Conservation (phyloP, 1,284 basidiomycete species). For the Sanghuangporus sanghuang region DNA sequence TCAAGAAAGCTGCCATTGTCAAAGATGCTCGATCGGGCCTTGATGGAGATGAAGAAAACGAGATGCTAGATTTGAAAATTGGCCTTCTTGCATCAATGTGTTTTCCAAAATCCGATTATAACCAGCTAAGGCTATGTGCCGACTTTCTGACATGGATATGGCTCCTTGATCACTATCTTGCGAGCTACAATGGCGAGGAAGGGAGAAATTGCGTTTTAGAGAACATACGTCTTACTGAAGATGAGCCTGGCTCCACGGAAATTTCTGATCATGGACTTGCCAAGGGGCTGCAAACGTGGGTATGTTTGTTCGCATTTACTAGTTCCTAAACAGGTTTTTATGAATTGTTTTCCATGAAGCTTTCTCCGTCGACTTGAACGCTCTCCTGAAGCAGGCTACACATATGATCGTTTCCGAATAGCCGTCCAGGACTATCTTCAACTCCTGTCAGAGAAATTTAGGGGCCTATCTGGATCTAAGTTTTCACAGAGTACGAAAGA, state of each 20-base stretch:
- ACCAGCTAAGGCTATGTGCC: constrained; percentile 10
- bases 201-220: neutral
- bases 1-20: neutral
- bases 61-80: neutral
- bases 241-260: neutral
- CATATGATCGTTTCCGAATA: constrained; percentile 1
- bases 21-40: neutral
- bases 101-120: constrained; percentile 1
- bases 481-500: neutral
- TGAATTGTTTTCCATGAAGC: neutral
- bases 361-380: constrained; percentile 6
- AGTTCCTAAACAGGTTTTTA: neutral
- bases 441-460: neutral
- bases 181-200: neutral
- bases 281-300: constrained; percentile 5
- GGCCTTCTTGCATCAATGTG: constrained; percentile 11
- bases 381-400: neutral
- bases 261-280: neutral
- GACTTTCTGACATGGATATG: constrained; percentile 10
- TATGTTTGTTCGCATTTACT: neutral
- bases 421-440: constrained; percentile 1
- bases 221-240: neutral
- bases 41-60: neutral
- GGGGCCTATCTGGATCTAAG: neutral
- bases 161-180: constrained; percentile 5